Evolutionary conservation across 2,329 filamentous ascomycete species (phyloP).

Genomic region (Cladorrhinum sp.): DNA sequence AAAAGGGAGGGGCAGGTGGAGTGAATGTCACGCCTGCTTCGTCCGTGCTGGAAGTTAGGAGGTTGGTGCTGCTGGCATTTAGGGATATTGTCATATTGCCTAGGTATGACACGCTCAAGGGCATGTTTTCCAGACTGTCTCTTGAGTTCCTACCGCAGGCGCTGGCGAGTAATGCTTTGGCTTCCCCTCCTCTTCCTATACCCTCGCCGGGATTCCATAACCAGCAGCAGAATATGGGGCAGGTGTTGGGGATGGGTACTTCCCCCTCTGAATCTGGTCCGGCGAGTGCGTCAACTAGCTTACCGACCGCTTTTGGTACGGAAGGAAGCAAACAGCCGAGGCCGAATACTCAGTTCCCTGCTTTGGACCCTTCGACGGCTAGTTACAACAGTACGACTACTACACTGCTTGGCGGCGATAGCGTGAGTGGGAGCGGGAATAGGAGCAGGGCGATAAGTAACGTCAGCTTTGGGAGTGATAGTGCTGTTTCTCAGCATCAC

Average conservation of each 20-base stretch:
- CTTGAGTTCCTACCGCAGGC: constrained; percentile 69
- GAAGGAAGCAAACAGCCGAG: neutral
- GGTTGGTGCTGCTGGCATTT: constrained; percentile 82
- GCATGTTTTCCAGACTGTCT: constrained; percentile 83
- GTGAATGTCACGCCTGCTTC: constrained; percentile 47
- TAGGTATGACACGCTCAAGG: constrained; percentile 82
- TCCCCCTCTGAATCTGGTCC: constrained; percentile 47
- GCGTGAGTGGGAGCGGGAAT: constrained; percentile 49
- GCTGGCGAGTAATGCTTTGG: constrained; percentile 49
- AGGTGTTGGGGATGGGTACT: constrained; percentile 42
- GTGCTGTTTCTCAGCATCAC: constrained; percentile 1
- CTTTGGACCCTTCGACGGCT: constrained; percentile 68
- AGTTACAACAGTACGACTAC: constrained; percentile 79
- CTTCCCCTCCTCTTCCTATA: constrained; percentile 50
- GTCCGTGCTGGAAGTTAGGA: constrained; percentile 74
- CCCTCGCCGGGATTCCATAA: constrained; percentile 34
- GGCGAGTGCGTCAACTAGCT: constrained; percentile 21
- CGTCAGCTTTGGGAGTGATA: constrained; percentile 62
- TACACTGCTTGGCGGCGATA: constrained; percentile 70
- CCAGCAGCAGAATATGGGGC: constrained; percentile 30
- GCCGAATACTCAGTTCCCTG: constrained; percentile 46
- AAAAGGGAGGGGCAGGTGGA: neutral
- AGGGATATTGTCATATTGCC: constrained; percentile 86
- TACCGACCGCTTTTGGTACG: neutral
- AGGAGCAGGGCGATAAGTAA: constrained; percentile 84